Conservation (phyloP, 768 basidiomycete genomes). For the Lentinula edodes region DNA sequence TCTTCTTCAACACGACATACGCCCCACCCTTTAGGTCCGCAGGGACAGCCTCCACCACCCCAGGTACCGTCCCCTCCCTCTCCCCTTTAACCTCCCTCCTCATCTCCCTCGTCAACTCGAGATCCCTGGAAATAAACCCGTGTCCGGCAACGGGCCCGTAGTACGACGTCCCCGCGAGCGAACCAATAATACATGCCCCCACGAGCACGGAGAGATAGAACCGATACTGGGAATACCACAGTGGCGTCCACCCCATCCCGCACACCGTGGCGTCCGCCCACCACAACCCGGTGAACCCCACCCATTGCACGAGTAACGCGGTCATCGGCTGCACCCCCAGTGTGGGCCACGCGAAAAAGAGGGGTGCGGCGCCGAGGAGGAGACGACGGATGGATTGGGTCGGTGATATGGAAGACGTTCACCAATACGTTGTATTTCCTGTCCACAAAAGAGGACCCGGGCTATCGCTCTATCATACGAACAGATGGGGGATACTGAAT, state of each 20-base stretch:
- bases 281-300: slow-evolving; percentile 86
- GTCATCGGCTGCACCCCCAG: slow-evolving; percentile 73
- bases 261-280: slow-evolving; percentile 77
- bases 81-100: slow-evolving; percentile 46
- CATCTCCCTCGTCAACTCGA: slow-evolving; percentile 53
- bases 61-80: slow-evolving; percentile 41
- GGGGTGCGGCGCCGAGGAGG: slow-evolving; percentile 76
- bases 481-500: slow-evolving; percentile 68
- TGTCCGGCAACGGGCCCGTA: slow-evolving; percentile 79
- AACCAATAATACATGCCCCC: slow-evolving; percentile 82
- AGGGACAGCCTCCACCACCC: slow-evolving; percentile 57
- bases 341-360: slow-evolving; percentile 86
- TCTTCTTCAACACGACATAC: slow-evolving; percentile 58
- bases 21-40: slow-evolving; percentile 51
- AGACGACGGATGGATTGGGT: slow-evolving; percentile 79
- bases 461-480: slow-evolving; percentile 82
- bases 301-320: slow-evolving; percentile 84
- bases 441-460: slow-evolving; percentile 55
- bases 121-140: slow-evolving; percentile 59
- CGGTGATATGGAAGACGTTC: slow-evolving; percentile 77
- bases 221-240: slow-evolving; percentile 95
- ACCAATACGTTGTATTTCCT: too few species aligned
- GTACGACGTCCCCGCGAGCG: slow-evolving; percentile 83
- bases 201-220: slow-evolving; percentile 94
- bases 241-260: slow-evolving; percentile 80